Evolutionary conservation across 805 yeast species (phyloP).

Genomic region (Kodamaea hsintzibuensis): DNA sequence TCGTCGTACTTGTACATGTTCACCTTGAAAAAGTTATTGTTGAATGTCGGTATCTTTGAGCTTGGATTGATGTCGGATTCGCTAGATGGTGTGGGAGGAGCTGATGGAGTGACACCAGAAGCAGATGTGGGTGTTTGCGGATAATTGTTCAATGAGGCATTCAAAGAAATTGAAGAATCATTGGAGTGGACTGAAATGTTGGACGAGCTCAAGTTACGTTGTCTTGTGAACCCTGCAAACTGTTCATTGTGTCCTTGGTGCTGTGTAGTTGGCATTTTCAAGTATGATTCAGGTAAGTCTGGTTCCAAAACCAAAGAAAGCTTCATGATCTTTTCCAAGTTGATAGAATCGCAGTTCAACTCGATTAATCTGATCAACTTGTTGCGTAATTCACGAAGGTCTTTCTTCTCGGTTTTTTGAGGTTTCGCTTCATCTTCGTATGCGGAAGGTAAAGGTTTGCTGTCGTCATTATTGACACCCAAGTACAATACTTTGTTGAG

Average conservation of each 20-base stretch:
- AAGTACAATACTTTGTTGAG: conserved; percentile 43
- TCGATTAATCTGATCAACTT: conserved; percentile 49
- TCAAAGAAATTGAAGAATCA: conserved; percentile 21
- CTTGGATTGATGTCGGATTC: conserved; percentile 18
- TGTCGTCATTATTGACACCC: conserved; percentile 37
- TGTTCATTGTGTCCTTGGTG: neutral
- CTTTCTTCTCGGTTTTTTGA: conserved; percentile 3
- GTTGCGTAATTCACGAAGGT: conserved; percentile 2
- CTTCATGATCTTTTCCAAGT: conserved; percentile 58
- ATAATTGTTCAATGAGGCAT: neutral
- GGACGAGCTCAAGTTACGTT: conserved; percentile 18
- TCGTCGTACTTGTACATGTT: conserved; percentile 38
- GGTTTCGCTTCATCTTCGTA: conserved; percentile 10
- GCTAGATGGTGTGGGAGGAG: neutral
- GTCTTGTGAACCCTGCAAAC: neutral
- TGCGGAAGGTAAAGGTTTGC: conserved; percentile 21
- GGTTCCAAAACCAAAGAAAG: conserved; percentile 68
- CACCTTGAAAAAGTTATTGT: conserved; percentile 36
- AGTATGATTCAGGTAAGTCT: conserved; percentile 43
- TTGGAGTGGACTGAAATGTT: conserved; percentile 26
- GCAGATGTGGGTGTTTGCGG: neutral
- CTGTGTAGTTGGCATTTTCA: conserved; percentile 16
- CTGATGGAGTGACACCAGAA: neutral
- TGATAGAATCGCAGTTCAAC: conserved; percentile 43
- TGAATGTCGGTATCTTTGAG: conserved; percentile 34